Conservation (phyloP, 129 eudicot species). For the Flaveria ramosissima region DNA sequence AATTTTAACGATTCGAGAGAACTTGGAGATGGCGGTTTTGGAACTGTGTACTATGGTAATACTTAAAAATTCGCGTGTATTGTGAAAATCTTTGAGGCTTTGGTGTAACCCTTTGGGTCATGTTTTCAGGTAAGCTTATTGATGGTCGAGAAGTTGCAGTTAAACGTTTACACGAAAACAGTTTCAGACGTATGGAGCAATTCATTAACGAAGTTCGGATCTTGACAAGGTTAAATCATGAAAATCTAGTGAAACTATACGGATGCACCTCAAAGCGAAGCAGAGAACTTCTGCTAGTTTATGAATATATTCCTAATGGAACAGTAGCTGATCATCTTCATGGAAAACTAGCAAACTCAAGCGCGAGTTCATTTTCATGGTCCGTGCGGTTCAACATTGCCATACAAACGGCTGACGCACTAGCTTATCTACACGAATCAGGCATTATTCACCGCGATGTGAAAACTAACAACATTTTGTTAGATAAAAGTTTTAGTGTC, state of each 20-base stretch:
- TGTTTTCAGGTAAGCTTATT: slow-evolving; percentile 57
- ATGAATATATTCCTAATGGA: slow-evolving; percentile 82
- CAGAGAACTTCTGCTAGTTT: slow-evolving; percentile 77
- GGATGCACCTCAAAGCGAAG: slow-evolving; percentile 90
- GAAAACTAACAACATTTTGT: slow-evolving; percentile 74
- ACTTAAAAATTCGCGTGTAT: neutral
- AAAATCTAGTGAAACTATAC: slow-evolving; percentile 62
- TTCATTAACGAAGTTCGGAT: slow-evolving; percentile 87
- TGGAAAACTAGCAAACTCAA: slow-evolving; percentile 66
- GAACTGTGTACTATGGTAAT: slow-evolving; percentile 88
- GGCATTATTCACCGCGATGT: slow-evolving; percentile 91
- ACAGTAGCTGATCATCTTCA: slow-evolving; percentile 95
- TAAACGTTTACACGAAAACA: slow-evolving; percentile 80
- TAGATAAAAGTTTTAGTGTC: slow-evolving; percentile 71
- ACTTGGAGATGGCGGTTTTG: slow-evolving; percentile 95
- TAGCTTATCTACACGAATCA: slow-evolving; percentile 66
- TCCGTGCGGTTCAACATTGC: slow-evolving; percentile 70
- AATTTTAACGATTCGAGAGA: slow-evolving; percentile 63
- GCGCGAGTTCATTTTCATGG: slow-evolving; percentile 67
- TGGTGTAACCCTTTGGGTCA: neutral
- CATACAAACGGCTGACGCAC: slow-evolving; percentile 82
- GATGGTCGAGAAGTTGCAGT: slow-evolving; percentile 96
- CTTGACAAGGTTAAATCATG: slow-evolving; percentile 58
- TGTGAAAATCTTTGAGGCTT: neutral
- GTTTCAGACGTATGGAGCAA: slow-evolving; percentile 80